Evolutionary conservation across 73 alveolate species (phyloP).

Genomic region (Durusdinium trenchii): DNA sequence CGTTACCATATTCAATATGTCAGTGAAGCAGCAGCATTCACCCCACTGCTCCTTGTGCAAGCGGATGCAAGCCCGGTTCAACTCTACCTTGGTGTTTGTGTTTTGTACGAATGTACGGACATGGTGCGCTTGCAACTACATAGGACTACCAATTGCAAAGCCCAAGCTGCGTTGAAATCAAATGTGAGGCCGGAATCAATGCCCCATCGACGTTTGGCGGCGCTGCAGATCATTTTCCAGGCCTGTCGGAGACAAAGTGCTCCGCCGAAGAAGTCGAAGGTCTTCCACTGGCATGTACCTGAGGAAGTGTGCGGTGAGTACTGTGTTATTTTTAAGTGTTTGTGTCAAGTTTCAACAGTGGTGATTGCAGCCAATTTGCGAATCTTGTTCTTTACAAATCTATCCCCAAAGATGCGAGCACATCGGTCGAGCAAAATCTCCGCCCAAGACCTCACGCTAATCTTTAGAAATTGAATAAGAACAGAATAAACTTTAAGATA

Average conservation of each 20-base stretch:
- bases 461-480: too few species aligned
- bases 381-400: background rate
- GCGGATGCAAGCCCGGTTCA: constrained; percentile 4
- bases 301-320: background rate
- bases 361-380: background rate
- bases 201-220: background rate
- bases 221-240: background rate
- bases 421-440: background rate
- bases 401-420: background rate
- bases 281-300: background rate
- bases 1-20: constrained; percentile 2
- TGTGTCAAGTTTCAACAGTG: background rate
- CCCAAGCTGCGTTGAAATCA: background rate
- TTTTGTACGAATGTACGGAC: background rate
- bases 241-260: constrained; percentile 44
- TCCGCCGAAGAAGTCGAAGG: constrained; percentile 13
- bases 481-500: background rate
- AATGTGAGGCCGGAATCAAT: background rate
- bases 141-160: background rate
- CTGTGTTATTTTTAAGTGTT: background rate
- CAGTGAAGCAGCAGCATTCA: background rate
- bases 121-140: background rate
- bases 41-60: background rate
- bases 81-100: background rate
- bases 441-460: background rate